Evolutionary conservation across 2,329 filamentous ascomycete genomes (phyloP), one percentile per base, ranked within the genome.

Genomic region (Phoma sp.): DNA sequence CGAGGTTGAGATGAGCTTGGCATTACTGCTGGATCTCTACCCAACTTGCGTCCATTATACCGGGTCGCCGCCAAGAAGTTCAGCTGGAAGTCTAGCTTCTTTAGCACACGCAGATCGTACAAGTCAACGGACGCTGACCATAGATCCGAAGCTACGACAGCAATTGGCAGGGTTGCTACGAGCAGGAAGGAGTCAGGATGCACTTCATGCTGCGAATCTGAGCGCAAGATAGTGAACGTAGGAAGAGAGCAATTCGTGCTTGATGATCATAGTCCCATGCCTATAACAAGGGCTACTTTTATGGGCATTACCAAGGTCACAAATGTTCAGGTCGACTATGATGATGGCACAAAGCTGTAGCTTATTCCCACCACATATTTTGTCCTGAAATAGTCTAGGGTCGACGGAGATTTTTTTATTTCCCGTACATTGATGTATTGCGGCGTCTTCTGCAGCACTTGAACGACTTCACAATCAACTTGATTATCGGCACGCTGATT

Each of bases 1-100:
- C 17, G 49, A 48, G 17, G 38, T 60, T 11, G 60, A 62, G 46
- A 37, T 32, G 25, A 58, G 60, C 50, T 62, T 17, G 56, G 49
- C 7, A 32, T 57, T 11, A 25, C 47, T 10, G 54, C 54, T 25
- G 49, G 43, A 12, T 53, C 52, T 30, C 53, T 62, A 17, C 57
- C 60, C 3, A 62, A 55, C 20, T 18, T 63, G 5, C 56, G 60
- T 11, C 60, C 60, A 5, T 29, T 60, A 2, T 39, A 46, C 34
- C 28, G 20, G 4, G 26, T 37, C 12, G 33, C 36, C 14, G 32
- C 32, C n/a, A 36, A 52, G 25, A 36, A 30, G 26, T 38, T 38
- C 33, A 47, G 43, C 25, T 47, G 43, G 43, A 47, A 47, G 43
- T 33, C 32, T 23, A 42, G 33, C 20, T 42, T 42, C 17, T 42